Conservation (phyloP, 495 filamentous ascomycete species). For the Xylaria castorea region DNA sequence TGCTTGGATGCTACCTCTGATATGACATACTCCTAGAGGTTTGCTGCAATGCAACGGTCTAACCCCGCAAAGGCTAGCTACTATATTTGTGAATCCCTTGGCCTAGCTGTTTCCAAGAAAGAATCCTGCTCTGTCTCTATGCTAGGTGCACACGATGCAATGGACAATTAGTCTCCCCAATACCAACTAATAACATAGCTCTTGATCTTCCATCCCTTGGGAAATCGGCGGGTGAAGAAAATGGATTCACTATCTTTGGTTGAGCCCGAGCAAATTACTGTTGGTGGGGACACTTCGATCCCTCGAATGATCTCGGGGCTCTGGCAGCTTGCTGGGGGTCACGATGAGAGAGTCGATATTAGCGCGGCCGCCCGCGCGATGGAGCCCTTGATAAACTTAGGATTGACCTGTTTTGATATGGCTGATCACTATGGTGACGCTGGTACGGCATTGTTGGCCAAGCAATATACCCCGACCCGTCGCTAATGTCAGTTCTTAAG, state of each 20-base stretch:
- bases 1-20: background rate
- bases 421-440: constrained; percentile 54
- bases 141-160: background rate
- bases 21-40: too few species aligned
- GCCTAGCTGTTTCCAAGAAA: background rate
- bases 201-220: background rate
- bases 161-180: background rate
- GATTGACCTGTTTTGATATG: constrained; percentile 40
- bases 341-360: constrained; percentile 43
- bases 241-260: background rate
- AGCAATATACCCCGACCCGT: constrained; percentile 9
- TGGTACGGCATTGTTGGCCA: constrained; percentile 31
- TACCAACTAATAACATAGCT: background rate
- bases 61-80: constrained; percentile 13
- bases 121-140: background rate
- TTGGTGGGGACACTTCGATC: constrained; percentile 33
- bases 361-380: constrained; percentile 37
- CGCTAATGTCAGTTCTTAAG: constrained; percentile 1
- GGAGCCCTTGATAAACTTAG: constrained; percentile 33
- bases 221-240: background rate
- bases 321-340: constrained; percentile 49
- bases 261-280: constrained; percentile 17
- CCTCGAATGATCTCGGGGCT: constrained; percentile 49
- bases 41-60: constrained; percentile 1
- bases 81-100: background rate